phyloP scores from a whole-genome alignment of 192 early-diverging fungal species.

The Backusella westeae region DNA sequence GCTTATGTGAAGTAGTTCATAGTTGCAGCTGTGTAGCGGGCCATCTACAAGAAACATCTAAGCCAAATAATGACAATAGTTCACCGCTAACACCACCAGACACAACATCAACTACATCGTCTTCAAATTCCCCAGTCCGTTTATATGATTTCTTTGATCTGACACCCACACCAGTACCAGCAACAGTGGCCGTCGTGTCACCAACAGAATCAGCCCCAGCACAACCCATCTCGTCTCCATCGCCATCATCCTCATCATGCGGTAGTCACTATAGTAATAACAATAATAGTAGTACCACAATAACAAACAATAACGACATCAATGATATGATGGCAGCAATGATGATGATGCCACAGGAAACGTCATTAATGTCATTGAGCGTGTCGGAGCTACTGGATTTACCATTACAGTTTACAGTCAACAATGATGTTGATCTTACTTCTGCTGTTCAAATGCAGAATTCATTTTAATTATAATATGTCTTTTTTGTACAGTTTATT shows the following conservation, averaged over 20 bases:
- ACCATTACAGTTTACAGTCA: background rate
- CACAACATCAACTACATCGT: background rate
- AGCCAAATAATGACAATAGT: background rate
- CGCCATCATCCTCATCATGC: background rate
- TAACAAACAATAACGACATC: background rate
- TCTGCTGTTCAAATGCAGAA: background rate
- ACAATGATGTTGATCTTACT: background rate
- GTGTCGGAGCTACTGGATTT: background rate
- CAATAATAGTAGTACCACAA: background rate
- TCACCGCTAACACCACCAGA: background rate
- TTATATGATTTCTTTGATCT: background rate
- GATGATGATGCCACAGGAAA: background rate
- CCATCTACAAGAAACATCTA: slow-evolving; percentile 16
- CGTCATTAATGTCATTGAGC: background rate
- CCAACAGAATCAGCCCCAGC: background rate
- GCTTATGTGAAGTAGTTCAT: slow-evolving; percentile 26
- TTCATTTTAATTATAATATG: background rate
- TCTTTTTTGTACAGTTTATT: background rate
- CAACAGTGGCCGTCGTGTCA: background rate
- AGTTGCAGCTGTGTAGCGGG: slow-evolving; percentile 28
- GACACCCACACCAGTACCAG: background rate
- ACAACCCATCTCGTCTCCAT: background rate
- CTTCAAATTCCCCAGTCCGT: background rate
- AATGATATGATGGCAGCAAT: background rate
- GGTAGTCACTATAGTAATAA: background rate